Evolutionary conservation across 768 basidiomycete genomes (phyloP).

Genomic region (Lactarius akahatsu): DNA sequence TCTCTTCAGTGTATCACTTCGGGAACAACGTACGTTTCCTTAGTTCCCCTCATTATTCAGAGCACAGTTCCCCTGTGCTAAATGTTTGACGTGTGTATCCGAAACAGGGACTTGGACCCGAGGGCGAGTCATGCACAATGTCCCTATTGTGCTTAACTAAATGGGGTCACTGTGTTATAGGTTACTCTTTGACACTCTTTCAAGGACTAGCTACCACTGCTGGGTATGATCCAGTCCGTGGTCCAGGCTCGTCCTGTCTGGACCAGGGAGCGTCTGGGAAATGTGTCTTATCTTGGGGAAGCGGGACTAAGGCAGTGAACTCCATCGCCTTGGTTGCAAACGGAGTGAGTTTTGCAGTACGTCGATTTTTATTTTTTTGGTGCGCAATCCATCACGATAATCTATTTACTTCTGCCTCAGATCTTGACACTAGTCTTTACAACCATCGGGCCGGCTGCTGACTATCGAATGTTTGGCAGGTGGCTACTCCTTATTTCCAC

Average conservation of each 20-base stretch:
- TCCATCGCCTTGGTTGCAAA: slow-evolving; percentile 74
- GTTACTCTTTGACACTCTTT: slow-evolving; percentile 69
- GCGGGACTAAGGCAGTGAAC: slow-evolving; percentile 67
- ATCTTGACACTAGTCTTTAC: slow-evolving; percentile 79
- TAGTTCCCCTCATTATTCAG: neutral
- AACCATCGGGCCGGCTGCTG: slow-evolving; percentile 64
- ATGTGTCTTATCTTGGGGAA: slow-evolving; percentile 75
- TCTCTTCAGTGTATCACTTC: slow-evolving; percentile 68
- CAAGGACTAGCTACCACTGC: slow-evolving; percentile 67
- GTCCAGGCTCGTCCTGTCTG: slow-evolving; percentile 66
- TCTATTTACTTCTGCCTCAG: slow-evolving; percentile 33
- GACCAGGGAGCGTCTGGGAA: slow-evolving; percentile 57
- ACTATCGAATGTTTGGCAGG: slow-evolving; percentile 71
- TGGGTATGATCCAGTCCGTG: slow-evolving; percentile 66
- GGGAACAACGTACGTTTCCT: slow-evolving; percentile 60
- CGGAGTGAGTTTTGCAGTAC: slow-evolving; percentile 68
- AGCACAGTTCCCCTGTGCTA: slow-evolving; percentile 27
- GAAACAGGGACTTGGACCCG: slow-evolving; percentile 46
- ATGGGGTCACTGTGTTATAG: slow-evolving; percentile 20
- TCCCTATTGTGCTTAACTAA: slow-evolving; percentile 10
- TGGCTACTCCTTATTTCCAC: slow-evolving; percentile 72
- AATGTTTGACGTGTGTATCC: neutral
- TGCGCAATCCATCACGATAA: neutral
- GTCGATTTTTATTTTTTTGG: slow-evolving; percentile 29
- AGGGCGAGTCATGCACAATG: slow-evolving; percentile 32